Evolutionary conservation across 108 stramenopile species (phyloP).

Genomic region (Nitzschia putrida): DNA sequence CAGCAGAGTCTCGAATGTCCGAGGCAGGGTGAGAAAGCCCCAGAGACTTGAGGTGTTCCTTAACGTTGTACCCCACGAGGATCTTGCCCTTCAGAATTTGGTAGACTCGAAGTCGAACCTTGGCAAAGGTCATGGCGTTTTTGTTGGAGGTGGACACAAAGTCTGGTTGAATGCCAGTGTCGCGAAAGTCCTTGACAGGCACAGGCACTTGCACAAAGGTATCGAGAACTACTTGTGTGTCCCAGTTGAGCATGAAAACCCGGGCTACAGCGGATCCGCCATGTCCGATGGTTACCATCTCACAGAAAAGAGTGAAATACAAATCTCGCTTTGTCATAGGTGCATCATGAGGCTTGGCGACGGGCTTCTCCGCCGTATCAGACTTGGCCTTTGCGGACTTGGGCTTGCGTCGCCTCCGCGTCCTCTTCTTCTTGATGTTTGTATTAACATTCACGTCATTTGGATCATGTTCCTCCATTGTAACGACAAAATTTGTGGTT

Average conservation of each 20-base stretch:
- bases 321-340: constrained; percentile 83
- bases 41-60: constrained; percentile 80
- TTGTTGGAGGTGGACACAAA: constrained; percentile 36
- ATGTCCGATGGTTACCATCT: constrained; percentile 87
- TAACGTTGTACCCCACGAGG: constrained; percentile 90
- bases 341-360: constrained; percentile 60
- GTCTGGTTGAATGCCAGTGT: constrained; percentile 64
- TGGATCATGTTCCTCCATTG: background rate
- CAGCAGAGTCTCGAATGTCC: constrained; percentile 82
- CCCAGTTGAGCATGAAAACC: constrained; percentile 77
- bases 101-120: constrained; percentile 68
- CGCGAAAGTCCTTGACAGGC: constrained; percentile 84
- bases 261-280: constrained; percentile 67
- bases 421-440: constrained; percentile 5
- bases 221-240: constrained; percentile 69
- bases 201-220: constrained; percentile 73
- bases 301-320: constrained; percentile 85
- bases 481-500: too few species aligned
- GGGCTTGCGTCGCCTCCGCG: background rate
- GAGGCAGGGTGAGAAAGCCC: constrained; percentile 77
- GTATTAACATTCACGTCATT: background rate
- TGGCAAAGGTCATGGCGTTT: constrained; percentile 46
- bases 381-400: background rate
- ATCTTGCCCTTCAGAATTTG: constrained; percentile 74
- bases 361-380: background rate